Base-by-base conservation (phyloP, 306 rosid genomes). In the Castanea mollissima region DNA sequence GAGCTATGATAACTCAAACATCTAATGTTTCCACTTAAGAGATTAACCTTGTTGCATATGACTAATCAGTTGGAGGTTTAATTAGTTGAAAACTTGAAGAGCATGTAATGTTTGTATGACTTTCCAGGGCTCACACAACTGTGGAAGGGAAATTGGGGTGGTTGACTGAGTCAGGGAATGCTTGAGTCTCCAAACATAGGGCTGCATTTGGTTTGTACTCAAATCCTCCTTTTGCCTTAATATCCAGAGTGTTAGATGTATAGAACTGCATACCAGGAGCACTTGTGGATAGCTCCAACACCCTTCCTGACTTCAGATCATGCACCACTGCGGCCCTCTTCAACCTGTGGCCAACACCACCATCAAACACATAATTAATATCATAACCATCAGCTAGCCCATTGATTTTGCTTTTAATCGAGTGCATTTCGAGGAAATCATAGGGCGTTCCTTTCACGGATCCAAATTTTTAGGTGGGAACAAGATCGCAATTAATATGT, bases 181-280 rank as follows among this genome's bases (percentile, higher is more conserved):
- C 90, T 62, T 86, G 97, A 67, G 90, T 90, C 86, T 91, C 97
- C 87, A 93, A 80, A 73, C 94, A 90, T 2, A 93, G 72, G 1
- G 82, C 93, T 0, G 80, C 80, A 34, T 83, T 89, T 15, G 87
- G 78, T 59, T 93, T 80, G 70, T 93, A 91, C 32, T 88, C 85
- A 74, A 52, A 70, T 8, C 93, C 97, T 27, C 85, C 82, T 87
- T 92, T 94, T 1, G 97, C 97, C 74, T 88, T 91, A 84, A 77
- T 79, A 81, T 83, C 75, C n/a, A 94, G 35, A 18, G 12, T 82
- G 60, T 87, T 91, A 18, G 89, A 86, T 0, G 94, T 92, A 80
- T 89, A 94, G 74, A 91, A 94, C 82, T 94, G 94, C 88, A 94
- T 52, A 18, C 97, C 98, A 7, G 97, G 94, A 55, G 84, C 91